Evolutionary conservation across 768 basidiomycete species (phyloP), one percentile per base, ranked within the genome.

Genomic region (Amanita brunnescens): DNA sequence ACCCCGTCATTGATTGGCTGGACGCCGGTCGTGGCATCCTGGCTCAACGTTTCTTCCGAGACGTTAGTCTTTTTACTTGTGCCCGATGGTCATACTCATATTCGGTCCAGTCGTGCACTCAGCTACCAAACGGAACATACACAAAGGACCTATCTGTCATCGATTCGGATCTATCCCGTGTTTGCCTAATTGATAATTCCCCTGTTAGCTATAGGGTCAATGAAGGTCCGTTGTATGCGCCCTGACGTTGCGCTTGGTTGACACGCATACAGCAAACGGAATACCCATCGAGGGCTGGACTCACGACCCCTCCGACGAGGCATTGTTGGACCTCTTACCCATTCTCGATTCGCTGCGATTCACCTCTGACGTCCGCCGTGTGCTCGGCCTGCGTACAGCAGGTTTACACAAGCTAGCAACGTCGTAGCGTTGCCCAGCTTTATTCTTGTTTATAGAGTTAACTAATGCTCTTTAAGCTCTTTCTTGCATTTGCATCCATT

Each of bases 281-380:
- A 92, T 99, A 62, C 96, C 96, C 30, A 91, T 99, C 68, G 95
- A 98, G 75, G 96, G 96, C 44, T 98, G 96, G 96, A 97, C 93
- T 20, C 86, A 93, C 54, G 96, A 99, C 69, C 94, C 91, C 29
- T 82, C 85, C 54, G 96, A 99, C 70, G 91, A 98, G 69, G 96
- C 95, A 18, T 73, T 99, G 51, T 83, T 99, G 51, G 94, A 98
- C 70, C 78, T 97, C 46, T 72, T 99, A 21, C 96, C 96, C 16
- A 85, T 99, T 48, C 80, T 99, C 48, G 96, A 99, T 67, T 95
- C 92, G 42, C 70, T 99, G 55, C 80, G 96, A 33, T 99, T 99
- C 69, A 96, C 94, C 9, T 85, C 83, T 52, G 96, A 99, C 65
- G 96, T 99, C 37, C 81, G 96, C 57, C 80, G 87, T 57, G 87